Evolutionary conservation across 805 yeast genomes (phyloP), one percentile per base, ranked within the genome.

Genomic region (Ogataea salicorniae): DNA sequence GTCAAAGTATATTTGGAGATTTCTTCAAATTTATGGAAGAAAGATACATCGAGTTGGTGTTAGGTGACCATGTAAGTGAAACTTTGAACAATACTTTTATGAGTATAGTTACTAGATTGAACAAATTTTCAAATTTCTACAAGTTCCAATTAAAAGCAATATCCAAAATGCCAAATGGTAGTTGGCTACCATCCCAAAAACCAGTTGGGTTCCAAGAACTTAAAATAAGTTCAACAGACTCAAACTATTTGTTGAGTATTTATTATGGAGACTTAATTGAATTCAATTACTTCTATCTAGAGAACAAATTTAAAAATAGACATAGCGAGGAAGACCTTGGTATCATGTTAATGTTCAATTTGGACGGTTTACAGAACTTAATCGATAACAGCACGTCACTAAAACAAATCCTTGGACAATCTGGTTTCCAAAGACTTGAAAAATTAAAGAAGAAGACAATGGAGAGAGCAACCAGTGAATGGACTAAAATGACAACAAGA

Each of bases 241-340:
- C 81, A 1, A 67, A 70, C 22, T 76, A 74, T 47, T 64, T 85
- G 52, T 64, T 89, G 34, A 76, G 89, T 1, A 74, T 85, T 39
- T 91, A 77, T 59, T 76, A 80, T 50, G 77, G 90, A 44, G 98
- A 92, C 62, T 74, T 85, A 39, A 75, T 92, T 39, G 97, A 91
- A 63, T 81, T 83, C 40, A 74, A 88, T 23, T 73, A 83, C 61
- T 71, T 82, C 33, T 76, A 76, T 45, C 66, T 91, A 41, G 95
- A 86, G 61, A 70, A 79, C 44, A 75, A 76, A 53, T 79, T 86
- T 29, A 74, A 75, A 49, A 48, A 61, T 26, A 54, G 67, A 41
- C 57, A 75, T 51, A 64, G 67, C 45, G 77, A 75, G 48, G 73
- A 76, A 47, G 69, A 73, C 2, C 70, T 86, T 50, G 97, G 97